A percentile compares a stretch with the other conserved stretches of the same genome.
Conservation (phyloP, 768 basidiomycete species). For the Termitomyces sp. region DNA sequence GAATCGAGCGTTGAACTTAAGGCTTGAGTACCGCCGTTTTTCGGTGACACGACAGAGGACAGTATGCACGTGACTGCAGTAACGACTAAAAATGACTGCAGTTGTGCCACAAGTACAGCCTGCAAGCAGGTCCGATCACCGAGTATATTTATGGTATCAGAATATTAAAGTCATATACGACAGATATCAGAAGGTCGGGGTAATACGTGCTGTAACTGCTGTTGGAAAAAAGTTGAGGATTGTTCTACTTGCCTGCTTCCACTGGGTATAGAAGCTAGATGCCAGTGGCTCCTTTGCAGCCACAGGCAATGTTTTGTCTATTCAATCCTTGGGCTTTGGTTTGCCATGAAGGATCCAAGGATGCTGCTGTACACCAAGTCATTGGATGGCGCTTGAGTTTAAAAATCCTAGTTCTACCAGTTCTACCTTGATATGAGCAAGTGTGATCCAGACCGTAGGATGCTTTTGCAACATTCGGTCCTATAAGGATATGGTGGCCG, state of each 20-base stretch:
- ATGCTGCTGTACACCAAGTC: slow-evolving; percentile 22
- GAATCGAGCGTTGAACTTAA: background rate
- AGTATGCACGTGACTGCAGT: background rate
- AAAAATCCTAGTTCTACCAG: slow-evolving; percentile 14
- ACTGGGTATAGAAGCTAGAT: background rate
- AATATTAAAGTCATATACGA: too few relatives aligned
- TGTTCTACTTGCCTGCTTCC: slow-evolving; percentile 25
- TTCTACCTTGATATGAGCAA: slow-evolving; percentile 31
- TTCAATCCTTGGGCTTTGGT: slow-evolving; percentile 32
- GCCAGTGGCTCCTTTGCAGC: background rate
- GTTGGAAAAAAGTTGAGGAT: slow-evolving; percentile 18
- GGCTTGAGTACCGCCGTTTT: background rate
- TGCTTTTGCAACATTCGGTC: slow-evolving; percentile 40
- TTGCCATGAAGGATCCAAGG: slow-evolving; percentile 36
- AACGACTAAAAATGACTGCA: background rate
- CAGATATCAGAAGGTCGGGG: too few relatives aligned
- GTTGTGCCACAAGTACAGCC: too few relatives aligned
- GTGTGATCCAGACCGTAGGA: slow-evolving; percentile 27
- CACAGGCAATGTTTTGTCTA: slow-evolving; percentile 27
- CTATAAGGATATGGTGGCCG: slow-evolving; percentile 28
- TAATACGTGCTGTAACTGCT: background rate
- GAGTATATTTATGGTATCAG: too few relatives aligned
- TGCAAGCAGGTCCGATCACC: too few relatives aligned
- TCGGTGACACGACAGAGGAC: slow-evolving; percentile 4
- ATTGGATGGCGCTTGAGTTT: background rate